phyloP scores from a whole-genome alignment of 1,139 yeast species.

The Nematodospora anomalae region DNA sequence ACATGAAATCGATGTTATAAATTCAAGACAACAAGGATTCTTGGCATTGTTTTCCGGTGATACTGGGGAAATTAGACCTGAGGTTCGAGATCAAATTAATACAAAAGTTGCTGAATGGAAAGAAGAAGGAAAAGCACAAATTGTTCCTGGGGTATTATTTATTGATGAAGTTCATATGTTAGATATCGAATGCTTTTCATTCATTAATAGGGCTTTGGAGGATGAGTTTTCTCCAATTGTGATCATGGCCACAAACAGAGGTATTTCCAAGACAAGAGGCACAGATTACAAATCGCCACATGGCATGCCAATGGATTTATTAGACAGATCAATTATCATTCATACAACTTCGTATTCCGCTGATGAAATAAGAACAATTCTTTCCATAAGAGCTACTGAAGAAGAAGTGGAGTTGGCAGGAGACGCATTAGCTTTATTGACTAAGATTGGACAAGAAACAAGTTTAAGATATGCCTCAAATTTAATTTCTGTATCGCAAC shows the following conservation, averaged over 20 bases:
- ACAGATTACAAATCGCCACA: slow-evolving; percentile 94
- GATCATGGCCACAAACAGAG: slow-evolving; percentile 98
- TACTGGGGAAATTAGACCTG: slow-evolving; percentile 95
- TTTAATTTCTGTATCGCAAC: slow-evolving; percentile 84
- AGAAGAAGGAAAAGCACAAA: slow-evolving; percentile 98
- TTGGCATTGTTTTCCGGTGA: slow-evolving; percentile 95
- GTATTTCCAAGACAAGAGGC: slow-evolving; percentile 88
- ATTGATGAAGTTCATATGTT: slow-evolving; percentile 99
- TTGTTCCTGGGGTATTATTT: slow-evolving; percentile 96
- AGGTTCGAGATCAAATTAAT: slow-evolving; percentile 95
- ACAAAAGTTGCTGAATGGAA: slow-evolving; percentile 98
- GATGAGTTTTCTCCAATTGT: slow-evolving; percentile 97
- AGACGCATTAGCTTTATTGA: slow-evolving; percentile 85
- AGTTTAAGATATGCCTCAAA: slow-evolving; percentile 92
- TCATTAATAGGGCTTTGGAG: slow-evolving; percentile 92
- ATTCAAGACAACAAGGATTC: slow-evolving; percentile 97
- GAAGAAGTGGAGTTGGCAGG: slow-evolving; percentile 86
- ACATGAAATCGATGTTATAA: slow-evolving; percentile 97
- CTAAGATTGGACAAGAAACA: slow-evolving; percentile 91
- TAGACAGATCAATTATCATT: slow-evolving; percentile 91
- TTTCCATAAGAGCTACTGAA: slow-evolving; percentile 90
- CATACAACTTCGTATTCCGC: slow-evolving; percentile 76
- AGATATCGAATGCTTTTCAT: slow-evolving; percentile 95
- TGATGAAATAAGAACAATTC: slow-evolving; percentile 82
- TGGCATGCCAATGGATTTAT: slow-evolving; percentile 90